phyloP scores from a whole-genome alignment of 2,329 filamentous ascomycete genomes.

The Chalaropsis thielavioides region DNA sequence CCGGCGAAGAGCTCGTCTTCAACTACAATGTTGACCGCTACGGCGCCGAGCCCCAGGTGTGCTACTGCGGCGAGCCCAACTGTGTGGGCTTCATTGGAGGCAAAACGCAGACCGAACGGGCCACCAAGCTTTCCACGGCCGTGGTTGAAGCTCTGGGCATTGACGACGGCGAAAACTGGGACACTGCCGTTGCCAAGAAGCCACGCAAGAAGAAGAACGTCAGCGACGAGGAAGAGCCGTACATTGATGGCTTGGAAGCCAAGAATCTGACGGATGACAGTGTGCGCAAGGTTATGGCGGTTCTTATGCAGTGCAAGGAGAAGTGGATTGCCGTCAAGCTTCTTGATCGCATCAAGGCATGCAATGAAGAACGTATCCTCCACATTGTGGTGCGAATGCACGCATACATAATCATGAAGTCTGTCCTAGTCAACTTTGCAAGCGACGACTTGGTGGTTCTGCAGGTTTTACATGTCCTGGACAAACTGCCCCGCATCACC shows the following conservation, averaged over 20 bases:
- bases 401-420: constrained; percentile 88
- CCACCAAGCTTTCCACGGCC: constrained; percentile 75
- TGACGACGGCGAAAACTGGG: constrained; percentile 83
- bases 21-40: constrained; percentile 99
- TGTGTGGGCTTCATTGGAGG: constrained; percentile 95
- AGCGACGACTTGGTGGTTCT: constrained; percentile 82
- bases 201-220: constrained; percentile 81
- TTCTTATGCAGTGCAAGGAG: constrained; percentile 94
- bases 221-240: constrained; percentile 91
- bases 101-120: constrained; percentile 91
- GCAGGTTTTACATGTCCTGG: constrained; percentile 78
- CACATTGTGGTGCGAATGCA: constrained; percentile 91
- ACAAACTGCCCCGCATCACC: constrained; percentile 77
- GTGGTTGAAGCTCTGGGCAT: constrained; percentile 94
- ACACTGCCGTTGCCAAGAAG: constrained; percentile 76
- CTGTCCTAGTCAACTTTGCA: constrained; percentile 67
- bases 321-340: constrained; percentile 98
- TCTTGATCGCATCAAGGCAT: constrained; percentile 72
- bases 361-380: constrained; percentile 72
- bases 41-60: constrained; percentile 88
- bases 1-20: constrained; percentile 91
- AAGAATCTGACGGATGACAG: constrained; percentile 66
- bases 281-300: constrained; percentile 89
- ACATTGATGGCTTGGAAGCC: constrained; percentile 76
- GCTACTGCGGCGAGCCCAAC: constrained; percentile 88